These are phyloP conservation scores for Boletus hoseneyae DNA, from an alignment of 1,284 basidiomycete species.

Conservation along the genomic window DNA sequence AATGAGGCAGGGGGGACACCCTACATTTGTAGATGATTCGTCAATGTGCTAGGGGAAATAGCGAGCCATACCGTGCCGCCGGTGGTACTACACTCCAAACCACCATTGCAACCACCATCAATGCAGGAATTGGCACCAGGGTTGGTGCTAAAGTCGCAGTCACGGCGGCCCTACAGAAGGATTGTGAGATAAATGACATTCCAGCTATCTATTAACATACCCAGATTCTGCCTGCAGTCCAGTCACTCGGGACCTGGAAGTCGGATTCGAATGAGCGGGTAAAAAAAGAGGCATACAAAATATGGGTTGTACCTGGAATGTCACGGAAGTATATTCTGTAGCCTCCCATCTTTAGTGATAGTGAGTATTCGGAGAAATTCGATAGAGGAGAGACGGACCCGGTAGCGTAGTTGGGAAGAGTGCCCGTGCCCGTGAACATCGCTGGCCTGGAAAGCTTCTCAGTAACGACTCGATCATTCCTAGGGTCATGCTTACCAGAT, in stretches of 20 bases:
- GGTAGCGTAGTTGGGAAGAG: constrained; percentile 23
- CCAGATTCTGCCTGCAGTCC: constrained; percentile 32
- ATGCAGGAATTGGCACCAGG: constrained; percentile 53
- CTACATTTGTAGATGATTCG: constrained; percentile 20
- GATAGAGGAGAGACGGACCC: constrained; percentile 15
- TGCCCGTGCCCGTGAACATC: constrained; percentile 28
- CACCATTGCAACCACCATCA: constrained; percentile 57
- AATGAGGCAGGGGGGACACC: constrained; percentile 62
- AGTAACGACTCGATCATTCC: neutral
- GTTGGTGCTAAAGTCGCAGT: constrained; percentile 38
- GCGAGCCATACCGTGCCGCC: constrained; percentile 44
- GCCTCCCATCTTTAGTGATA: constrained; percentile 24
- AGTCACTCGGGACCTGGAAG: constrained; percentile 28
- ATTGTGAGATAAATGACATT: neutral
- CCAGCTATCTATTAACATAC: constrained; percentile 10
- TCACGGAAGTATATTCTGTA: constrained; percentile 22
- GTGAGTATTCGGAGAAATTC: neutral
- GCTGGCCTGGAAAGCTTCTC: constrained; percentile 27
- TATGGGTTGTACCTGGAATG: constrained; percentile 22
- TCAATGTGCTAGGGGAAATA: neutral
- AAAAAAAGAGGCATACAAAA: neutral
- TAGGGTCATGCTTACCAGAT: constrained; percentile 30
- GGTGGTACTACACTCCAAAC: constrained; percentile 46
- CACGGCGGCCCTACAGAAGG: constrained; percentile 32
- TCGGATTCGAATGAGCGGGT: neutral